Conservation (phyloP, 2,329 filamentous ascomycete species). For the Exophiala xenobiotica region DNA sequence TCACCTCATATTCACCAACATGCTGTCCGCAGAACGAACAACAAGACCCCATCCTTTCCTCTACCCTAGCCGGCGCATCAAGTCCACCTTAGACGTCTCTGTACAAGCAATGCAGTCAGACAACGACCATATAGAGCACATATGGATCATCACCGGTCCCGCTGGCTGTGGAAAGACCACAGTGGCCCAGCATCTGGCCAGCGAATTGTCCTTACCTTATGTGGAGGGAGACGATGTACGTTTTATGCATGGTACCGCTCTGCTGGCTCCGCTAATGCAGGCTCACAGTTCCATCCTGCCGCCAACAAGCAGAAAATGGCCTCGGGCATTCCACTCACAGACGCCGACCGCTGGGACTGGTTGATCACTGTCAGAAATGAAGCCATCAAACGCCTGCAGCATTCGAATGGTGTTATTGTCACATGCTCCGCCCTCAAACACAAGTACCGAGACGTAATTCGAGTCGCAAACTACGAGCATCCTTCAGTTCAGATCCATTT, state of each 20-base stretch:
- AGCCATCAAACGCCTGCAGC: slow-evolving; percentile 44
- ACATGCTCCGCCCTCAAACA: slow-evolving; percentile 96
- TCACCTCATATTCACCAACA: slow-evolving; percentile 28
- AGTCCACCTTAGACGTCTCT: slow-evolving; percentile 11
- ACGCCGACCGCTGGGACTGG: slow-evolving; percentile 98
- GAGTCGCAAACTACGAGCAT: slow-evolving; percentile 74
- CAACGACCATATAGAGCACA: slow-evolving; percentile 55
- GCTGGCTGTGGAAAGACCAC: slow-evolving; percentile 79
- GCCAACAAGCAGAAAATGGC: slow-evolving; percentile 91
- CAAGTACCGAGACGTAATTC: slow-evolving; percentile 92
- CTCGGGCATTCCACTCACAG: slow-evolving; percentile 77
- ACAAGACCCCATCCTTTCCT: slow-evolving; percentile 19
- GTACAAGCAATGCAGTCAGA: slow-evolving; percentile 24
- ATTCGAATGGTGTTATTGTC: slow-evolving; percentile 77
- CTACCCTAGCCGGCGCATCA: slow-evolving; percentile 12
- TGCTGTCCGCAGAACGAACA: slow-evolving; percentile 41
- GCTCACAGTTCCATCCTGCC: slow-evolving; percentile 47
- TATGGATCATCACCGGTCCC: slow-evolving; percentile 77
- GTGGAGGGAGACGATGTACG: slow-evolving; percentile 76
- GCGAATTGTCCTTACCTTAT: slow-evolving; percentile 65
- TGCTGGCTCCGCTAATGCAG: slow-evolving; percentile 15
- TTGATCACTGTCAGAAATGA: slow-evolving; percentile 72
- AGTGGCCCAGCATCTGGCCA: slow-evolving; percentile 65
- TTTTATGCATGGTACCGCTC: slow-evolving; percentile 27
- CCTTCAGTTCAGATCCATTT: slow-evolving; percentile 80